Evolutionary conservation across 2,329 filamentous ascomycete species (phyloP).

Genomic region (Tothia fuscella): DNA sequence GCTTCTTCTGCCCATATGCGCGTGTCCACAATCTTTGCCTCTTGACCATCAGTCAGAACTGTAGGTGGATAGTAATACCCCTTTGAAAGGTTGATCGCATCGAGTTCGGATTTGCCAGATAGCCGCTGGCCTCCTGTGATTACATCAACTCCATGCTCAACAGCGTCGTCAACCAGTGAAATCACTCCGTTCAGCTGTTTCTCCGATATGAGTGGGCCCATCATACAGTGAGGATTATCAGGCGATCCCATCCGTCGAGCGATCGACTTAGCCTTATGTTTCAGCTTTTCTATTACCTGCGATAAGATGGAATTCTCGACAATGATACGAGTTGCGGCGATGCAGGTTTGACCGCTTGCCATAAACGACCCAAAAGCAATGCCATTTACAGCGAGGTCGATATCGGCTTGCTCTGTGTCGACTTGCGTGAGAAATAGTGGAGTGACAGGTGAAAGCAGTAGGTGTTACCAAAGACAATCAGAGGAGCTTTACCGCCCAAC

Average conservation of each 20-base stretch:
- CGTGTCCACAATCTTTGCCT: slow-evolving; percentile 34
- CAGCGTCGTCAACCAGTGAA: slow-evolving; percentile 24
- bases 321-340: slow-evolving; percentile 43
- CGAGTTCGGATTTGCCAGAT: slow-evolving; percentile 36
- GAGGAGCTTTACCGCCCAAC: slow-evolving; percentile 42
- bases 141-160: slow-evolving; percentile 57
- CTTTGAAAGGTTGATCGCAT: slow-evolving; percentile 44
- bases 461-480: slow-evolving; percentile 20
- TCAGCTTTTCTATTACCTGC: slow-evolving; percentile 27
- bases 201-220: slow-evolving; percentile 52
- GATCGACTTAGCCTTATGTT: slow-evolving; percentile 38
- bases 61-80: slow-evolving; percentile 54
- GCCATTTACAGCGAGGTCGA: slow-evolving; percentile 27
- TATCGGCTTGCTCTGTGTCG: slow-evolving; percentile 19
- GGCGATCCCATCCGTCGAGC: slow-evolving; percentile 45
- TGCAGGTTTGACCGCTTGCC: slow-evolving; percentile 44
- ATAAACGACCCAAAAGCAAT: slow-evolving; percentile 34
- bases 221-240: slow-evolving; percentile 44
- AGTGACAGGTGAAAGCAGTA: neutral
- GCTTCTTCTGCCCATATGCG: slow-evolving; percentile 48
- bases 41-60: slow-evolving; percentile 44
- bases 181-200: slow-evolving; percentile 31
- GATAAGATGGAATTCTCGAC: slow-evolving; percentile 35
- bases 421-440: neutral
- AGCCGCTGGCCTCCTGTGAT: slow-evolving; percentile 45